Evolutionary conservation across 257 asterid species (phyloP).

Genomic region (Solanum bulbocastanum): DNA sequence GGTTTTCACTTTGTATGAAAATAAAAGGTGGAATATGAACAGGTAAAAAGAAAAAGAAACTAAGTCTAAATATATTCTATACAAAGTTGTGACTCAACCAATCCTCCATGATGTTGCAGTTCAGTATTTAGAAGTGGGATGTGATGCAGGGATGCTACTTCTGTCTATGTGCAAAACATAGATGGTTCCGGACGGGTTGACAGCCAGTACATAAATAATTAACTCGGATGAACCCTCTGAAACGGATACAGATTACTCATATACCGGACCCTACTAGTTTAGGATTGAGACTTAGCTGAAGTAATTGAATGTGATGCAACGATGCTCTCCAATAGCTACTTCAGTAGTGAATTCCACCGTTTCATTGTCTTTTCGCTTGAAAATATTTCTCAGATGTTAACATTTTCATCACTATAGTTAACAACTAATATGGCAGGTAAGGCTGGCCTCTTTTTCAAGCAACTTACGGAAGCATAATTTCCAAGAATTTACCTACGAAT

Average conservation of each 20-base stretch:
- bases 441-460: neutral
- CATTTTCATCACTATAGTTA: neutral
- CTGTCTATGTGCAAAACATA: neutral
- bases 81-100: neutral
- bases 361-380: neutral
- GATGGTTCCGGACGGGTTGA: neutral
- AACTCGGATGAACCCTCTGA: neutral
- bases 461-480: neutral
- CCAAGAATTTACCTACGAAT: conserved; percentile 59
- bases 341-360: neutral
- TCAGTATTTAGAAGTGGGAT: neutral
- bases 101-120: neutral
- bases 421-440: neutral
- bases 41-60: neutral
- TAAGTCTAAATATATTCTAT: neutral
- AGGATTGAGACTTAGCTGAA: neutral
- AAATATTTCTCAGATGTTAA: neutral
- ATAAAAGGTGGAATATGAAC: neutral
- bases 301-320: neutral
- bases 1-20: neutral
- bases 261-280: neutral
- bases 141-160: neutral
- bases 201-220: neutral
- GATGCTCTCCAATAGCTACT: neutral
- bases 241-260: neutral